Evolutionary conservation across 176 grass and related monocot species (phyloP), one percentile per base, ranked within the genome.

Genomic region (bread wheat (Triticum aestivum)): DNA sequence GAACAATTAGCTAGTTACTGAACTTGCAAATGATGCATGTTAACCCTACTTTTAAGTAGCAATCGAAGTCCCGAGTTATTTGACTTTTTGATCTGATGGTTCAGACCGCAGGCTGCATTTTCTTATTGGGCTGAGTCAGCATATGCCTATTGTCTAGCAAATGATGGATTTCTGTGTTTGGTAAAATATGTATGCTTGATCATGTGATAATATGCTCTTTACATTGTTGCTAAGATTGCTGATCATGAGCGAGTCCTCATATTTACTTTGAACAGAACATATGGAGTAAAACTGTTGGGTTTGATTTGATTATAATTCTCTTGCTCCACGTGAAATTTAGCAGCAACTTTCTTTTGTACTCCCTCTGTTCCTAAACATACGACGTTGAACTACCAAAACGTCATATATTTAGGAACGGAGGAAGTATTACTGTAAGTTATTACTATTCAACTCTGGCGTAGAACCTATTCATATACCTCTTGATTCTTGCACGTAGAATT

Each of bases 1-100:
- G 26, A 81, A 76, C 81, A 75, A 59, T 59, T 9, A 78, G 69
- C 64, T 83, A 32, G 72, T 49, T 26, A 81, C 85, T 78, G 70
- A 33, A 21, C 9, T 61, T 75, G 32, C 23, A 49, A 64, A 47
- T 72, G 39, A 71, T 82, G 5, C 18, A 71, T 71, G 15, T 78
- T 78, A 86, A 86, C 41, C 38, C 41, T 82, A 23, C 30, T 86
- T 83, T 73, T 52, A 14, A 3, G 9, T 64, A 73, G 32, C 32
- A 86, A 9, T 33, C 54, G 18, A 82, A 20, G 14, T 30, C 39
- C 51, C 30, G 13, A 49, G 11, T 58, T 63, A 63, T 61, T 75
- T 69, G 47, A 69, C 81, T 13, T 44, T 44, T 52, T 80, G 42
- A 23, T 81, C 61, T 75, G 33, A 68, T 8, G 61, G 67, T 85